Evolutionary conservation across 1,284 basidiomycete genomes (phyloP).

Genomic region (Heterobasidion irregulare): DNA sequence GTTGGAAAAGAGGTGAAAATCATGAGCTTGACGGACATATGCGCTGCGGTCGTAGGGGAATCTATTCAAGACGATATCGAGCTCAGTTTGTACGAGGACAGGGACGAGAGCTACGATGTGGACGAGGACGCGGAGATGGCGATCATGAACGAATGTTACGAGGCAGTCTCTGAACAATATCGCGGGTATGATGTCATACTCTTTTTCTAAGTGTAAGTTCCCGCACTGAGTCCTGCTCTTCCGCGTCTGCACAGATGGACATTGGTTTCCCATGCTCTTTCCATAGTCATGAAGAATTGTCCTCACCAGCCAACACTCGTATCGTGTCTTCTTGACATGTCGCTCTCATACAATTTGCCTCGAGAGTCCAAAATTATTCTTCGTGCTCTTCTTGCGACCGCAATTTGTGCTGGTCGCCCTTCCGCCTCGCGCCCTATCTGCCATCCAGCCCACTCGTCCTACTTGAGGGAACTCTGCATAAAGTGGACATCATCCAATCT

Average conservation of each 20-base stretch:
- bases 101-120: constrained; percentile 18
- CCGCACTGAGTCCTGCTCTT: not conserved
- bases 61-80: constrained; percentile 28
- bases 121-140: constrained; percentile 23
- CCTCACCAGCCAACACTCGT: constrained; percentile 37
- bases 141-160: constrained; percentile 34
- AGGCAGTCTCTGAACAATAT: constrained; percentile 36
- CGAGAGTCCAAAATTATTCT: constrained; percentile 37
- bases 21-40: constrained; percentile 33
- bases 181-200: constrained; percentile 30
- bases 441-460: constrained; percentile 34
- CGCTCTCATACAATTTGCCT: constrained; percentile 29
- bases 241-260: constrained; percentile 27
- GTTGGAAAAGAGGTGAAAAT: not conserved
- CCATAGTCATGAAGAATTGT: constrained; percentile 35
- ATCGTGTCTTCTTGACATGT: constrained; percentile 36
- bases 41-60: constrained; percentile 38
- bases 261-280: constrained; percentile 41
- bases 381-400: constrained; percentile 23
- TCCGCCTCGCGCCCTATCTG: constrained; percentile 21
- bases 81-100: constrained; percentile 10
- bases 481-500: constrained; percentile 17
- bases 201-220: not conserved
- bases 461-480: constrained; percentile 27
- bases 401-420: constrained; percentile 21